Evolutionary conservation across 2,329 filamentous ascomycete species (phyloP), one percentile per base, ranked within the genome.

Genomic region (Cercospora berteroae): DNA sequence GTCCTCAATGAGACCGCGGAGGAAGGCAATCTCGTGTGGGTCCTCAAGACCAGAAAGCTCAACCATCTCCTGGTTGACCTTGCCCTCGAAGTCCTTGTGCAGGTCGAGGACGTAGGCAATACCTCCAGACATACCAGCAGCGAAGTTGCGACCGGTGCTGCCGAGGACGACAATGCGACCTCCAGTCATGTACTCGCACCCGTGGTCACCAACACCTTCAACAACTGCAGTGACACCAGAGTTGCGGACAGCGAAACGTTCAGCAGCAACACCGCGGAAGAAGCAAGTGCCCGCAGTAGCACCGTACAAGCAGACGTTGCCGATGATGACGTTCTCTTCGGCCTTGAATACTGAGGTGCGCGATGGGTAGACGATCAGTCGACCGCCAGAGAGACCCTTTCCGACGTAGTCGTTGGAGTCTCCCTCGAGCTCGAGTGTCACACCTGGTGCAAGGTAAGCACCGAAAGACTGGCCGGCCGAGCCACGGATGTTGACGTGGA

Each of bases 131-230:
- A 98, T 98, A 85, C 94, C 94, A 69, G 94, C 94, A 74, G 94
- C 94, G 77, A 98, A 98, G 85, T 98, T 98, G 74, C 94, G 94
- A 56, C 94, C 94, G 77, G 93, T 97, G 75, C 87, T 88, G 67
- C 94, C 94, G 58, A 98, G 86, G 76, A 96, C 87, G 71, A 98
- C 83, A 60, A 97, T 86, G 77, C 94, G 92, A 78, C 94, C 94
- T 79, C 94, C 94, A 76, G 94, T 97, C 94, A 98, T 98, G 87
- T 98, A 98, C 85, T 98, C 94, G 78, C 94, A 97, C 70, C 93
- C 92, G 79, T 98, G 94, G 80, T 98, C 94, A 85, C 94, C 94
- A 72, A 96, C 88, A 82, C 94, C 94, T 81, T 98, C 94, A 70
- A 97, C 94, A 71, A 98, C 92, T n/a, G 94, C 93, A 29, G 90